A percentile compares a stretch with the other conserved stretches of the same genome.
Conservation (phyloP, 2,329 filamentous ascomycete species). For the Venturia oleaginea region DNA sequence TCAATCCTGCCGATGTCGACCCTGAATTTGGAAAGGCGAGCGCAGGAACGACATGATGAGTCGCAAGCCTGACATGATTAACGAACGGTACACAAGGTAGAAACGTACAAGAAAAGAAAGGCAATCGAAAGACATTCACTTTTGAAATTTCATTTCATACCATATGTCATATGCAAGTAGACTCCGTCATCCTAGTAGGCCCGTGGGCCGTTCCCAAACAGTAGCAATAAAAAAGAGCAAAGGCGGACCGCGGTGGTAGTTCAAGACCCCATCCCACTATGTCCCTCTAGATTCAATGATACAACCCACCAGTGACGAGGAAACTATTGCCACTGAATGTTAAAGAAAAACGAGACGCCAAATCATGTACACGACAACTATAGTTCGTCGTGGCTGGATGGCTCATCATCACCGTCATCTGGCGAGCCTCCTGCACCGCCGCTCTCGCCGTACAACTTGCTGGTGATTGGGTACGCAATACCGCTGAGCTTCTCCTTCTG, state of each 20-base stretch:
- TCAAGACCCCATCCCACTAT: conserved; percentile 3
- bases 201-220: background rate
- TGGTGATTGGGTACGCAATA: conserved; percentile 97
- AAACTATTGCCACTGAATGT: conserved; percentile 5
- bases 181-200: background rate
- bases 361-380: conserved; percentile 20
- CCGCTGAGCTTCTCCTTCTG: conserved; percentile 98
- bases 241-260: background rate
- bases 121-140: background rate
- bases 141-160: background rate
- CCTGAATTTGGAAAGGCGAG: too few relatives aligned
- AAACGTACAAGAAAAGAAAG: too few relatives aligned
- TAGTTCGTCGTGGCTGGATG: conserved; percentile 41
- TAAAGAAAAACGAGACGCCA: conserved; percentile 2
- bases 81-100: too few relatives aligned
- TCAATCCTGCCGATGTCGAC: too few relatives aligned
- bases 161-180: conserved; percentile 7
- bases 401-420: conserved; percentile 57
- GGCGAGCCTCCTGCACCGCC: conserved; percentile 48
- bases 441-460: conserved; percentile 76
- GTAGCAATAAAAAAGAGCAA: background rate
- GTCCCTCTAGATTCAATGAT: background rate
- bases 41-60: too few relatives aligned
- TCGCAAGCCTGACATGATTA: too few relatives aligned
- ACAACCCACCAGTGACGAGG: background rate